Evolutionary conservation across 2,329 filamentous ascomycete species (phyloP).

Genomic region (Trichoderma aggressivum): DNA sequence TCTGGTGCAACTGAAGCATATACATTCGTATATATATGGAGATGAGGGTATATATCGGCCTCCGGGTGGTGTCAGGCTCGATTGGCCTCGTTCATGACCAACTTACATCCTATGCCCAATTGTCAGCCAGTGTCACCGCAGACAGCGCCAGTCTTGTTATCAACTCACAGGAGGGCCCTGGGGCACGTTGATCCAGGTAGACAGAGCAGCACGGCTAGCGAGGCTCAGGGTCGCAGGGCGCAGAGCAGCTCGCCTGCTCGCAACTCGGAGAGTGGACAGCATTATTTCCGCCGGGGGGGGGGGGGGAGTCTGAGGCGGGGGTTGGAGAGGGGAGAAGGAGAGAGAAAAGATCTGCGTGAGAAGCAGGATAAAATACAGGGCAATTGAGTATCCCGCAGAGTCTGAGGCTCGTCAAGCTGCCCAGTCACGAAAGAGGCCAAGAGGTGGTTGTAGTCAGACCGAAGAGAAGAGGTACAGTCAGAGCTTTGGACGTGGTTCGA

Average conservation of each 20-base stretch:
- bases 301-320: slow-evolving; percentile 4
- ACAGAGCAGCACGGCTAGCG: slow-evolving; percentile 54
- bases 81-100: not conserved
- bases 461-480: slow-evolving; percentile 5
- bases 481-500: slow-evolving; percentile 16
- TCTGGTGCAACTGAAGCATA: not conserved
- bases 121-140: slow-evolving; percentile 20
- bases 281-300: slow-evolving; percentile 34
- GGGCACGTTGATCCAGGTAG: slow-evolving; percentile 85
- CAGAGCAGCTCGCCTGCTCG: slow-evolving; percentile 47
- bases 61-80: no score
- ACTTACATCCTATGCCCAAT: slow-evolving; percentile 38
- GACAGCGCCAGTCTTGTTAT: not conserved
- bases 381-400: slow-evolving; percentile 12
- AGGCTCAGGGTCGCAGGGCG: slow-evolving; percentile 41
- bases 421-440: not conserved
- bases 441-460: slow-evolving; percentile 7
- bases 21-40: not conserved
- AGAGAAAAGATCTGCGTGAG: not conserved
- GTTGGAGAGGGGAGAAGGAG: not conserved
- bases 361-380: not conserved
- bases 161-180: slow-evolving; percentile 87
- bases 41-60: not conserved
- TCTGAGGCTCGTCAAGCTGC: not conserved
- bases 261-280: slow-evolving; percentile 55